Evolutionary conservation across 345 rosid species (phyloP), one percentile per base, ranked within the genome.

Genomic region (Brassica rapa): DNA sequence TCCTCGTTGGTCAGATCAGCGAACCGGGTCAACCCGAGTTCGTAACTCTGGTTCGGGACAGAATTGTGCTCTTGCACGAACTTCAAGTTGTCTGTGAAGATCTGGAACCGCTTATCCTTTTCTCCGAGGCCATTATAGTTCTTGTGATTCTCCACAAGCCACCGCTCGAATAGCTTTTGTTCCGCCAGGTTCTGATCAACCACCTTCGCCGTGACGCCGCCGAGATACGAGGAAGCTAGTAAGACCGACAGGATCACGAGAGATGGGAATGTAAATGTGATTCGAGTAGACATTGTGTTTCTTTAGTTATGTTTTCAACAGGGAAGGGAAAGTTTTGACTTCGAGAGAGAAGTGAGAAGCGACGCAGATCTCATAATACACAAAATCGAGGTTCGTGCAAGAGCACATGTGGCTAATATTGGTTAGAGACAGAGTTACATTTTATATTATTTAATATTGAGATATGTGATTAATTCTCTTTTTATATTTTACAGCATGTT

Each of bases 1-100:
- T 91, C 93, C 1, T 87, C 92, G 67, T 91, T 91, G 33, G 85
- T 88, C 76, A 91, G 82, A 85, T 91, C 96, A 1, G 93, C 92
- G 70, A 91, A 91, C 86, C 53, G 83, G 72, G 86, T 89, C 80
- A 89, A 79, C 25, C 93, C 96, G 2, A 91, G 80, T 66, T 77
- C 77, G 27, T 82, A 91, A 32, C 81, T 84, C 71, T 76, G 84
- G 15, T 79, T 59, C 16, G 55, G 85, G 11, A n/a, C 43, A 0
- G 87, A 82, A 66, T 88, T 91, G 63, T 91, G 96, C 5, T 87
- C 84, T 49, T 83, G 84, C 4, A 89, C 64, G 41, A 89, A 91
- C 81, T 37, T 84, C 71, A 86, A 35, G 39, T 51, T 51, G 56
- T 51, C 56, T 8, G n/a, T 51, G 56, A 51, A 51, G 56, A 91